Evolutionary conservation across 1,284 basidiomycete genomes (phyloP), one percentile per base, ranked within the genome.

Genomic region (Tilletiaria anomala): DNA sequence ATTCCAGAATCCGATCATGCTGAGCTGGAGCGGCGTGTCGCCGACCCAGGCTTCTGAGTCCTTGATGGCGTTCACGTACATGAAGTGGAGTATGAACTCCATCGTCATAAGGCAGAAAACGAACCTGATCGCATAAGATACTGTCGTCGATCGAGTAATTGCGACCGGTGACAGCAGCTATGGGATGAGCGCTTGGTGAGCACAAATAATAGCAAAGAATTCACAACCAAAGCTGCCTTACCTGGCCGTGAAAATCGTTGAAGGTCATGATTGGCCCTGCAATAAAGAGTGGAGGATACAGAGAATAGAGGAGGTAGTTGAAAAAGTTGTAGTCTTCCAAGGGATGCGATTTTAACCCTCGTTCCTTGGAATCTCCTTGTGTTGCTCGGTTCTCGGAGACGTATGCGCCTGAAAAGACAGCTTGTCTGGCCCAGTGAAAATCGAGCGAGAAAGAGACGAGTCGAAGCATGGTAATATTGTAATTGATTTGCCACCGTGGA

Each of bases 51-150:
- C 82, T 33, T 76, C 76, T 0, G 77, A 72, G 56, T 93, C 86
- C 68, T 96, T 96, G 72, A 96, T 94, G 4, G 88, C 91, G 15
- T 93, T 85, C 21, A 96, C 82, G 59, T 94, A 91, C 79, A 96
- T 91, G 63, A 76, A 87, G 66, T 99, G 91, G 31, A 93, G 72
- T 40, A 94, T 76, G 37, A 82, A 70, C 69, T 99, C 93, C 81
- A 96, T 89, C 2, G 80, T 83, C 35, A 93, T 63, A 23, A 86
- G 66, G 50, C 78, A 82, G 31, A 73, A 59, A 3, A 80, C 44
- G 60, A 91, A 89, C 8, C 91, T 80, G 16, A 78, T 26, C 0
- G 77, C 69, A 56, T 96, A 96, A 12, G 52, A 49, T 2, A 70
- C 5, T 8, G 70, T 58, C 2, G 66, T 52, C 18, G n/a, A n/a